Conservation (phyloP, 768 basidiomycete genomes). For the Pleurotus sapidus region DNA sequence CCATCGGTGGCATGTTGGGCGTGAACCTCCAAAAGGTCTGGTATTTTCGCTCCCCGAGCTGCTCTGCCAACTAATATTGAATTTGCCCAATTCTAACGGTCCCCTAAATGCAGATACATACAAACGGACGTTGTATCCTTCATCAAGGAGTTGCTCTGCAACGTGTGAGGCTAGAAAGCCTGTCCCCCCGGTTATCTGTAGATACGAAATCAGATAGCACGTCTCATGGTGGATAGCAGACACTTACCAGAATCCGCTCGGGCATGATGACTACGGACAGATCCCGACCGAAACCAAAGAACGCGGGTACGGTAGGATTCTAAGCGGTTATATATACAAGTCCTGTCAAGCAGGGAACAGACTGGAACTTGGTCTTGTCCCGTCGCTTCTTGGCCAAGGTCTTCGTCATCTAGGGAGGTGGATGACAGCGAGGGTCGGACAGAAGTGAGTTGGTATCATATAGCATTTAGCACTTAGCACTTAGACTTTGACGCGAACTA, state of each 20-base stretch:
- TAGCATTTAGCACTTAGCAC: slow-evolving; percentile 1
- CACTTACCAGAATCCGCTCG: slow-evolving; percentile 2
- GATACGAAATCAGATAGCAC: background rate
- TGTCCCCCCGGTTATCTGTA: slow-evolving; percentile 36
- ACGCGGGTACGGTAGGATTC: no score
- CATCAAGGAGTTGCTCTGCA: slow-evolving; percentile 26
- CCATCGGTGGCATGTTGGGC: slow-evolving; percentile 20
- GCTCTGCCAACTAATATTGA: slow-evolving; percentile 19
- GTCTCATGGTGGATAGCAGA: background rate
- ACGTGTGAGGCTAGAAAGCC: slow-evolving; percentile 40
- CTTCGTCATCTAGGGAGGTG: no score
- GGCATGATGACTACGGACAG: background rate
- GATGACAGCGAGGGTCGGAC: no score
- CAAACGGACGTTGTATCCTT: slow-evolving; percentile 40
- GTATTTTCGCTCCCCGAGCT: slow-evolving; percentile 27
- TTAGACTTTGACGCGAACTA: no score
- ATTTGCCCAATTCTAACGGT: background rate
- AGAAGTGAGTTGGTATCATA: no score
- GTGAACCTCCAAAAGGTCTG: slow-evolving; percentile 11
- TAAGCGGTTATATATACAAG: no score
- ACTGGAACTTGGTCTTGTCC: no score
- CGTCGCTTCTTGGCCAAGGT: no score
- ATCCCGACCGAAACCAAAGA: no score
- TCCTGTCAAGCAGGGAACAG: no score
- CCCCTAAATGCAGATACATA: slow-evolving; percentile 11